These are phyloP conservation scores for Acer saccharum DNA, from an alignment of 345 rosid species.

Conservation along the genomic window DNA sequence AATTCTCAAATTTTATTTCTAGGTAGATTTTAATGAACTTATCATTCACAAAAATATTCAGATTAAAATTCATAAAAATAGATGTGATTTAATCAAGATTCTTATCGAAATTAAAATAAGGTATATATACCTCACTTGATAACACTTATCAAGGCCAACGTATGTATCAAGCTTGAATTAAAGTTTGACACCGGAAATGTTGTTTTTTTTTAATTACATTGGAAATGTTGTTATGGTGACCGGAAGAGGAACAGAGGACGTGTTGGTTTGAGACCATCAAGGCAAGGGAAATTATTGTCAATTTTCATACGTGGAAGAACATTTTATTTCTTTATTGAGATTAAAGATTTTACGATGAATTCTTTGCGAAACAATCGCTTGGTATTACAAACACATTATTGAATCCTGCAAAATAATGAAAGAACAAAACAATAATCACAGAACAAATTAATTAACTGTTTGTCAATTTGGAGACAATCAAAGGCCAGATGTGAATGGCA, in stretches of 20 bases:
- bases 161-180: too few relatives aligned
- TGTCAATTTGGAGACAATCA: constrained; percentile 24
- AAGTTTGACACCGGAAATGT: too few relatives aligned
- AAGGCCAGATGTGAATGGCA: constrained; percentile 67
- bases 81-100: too few relatives aligned
- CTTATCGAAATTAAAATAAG: too few relatives aligned
- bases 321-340: neutral
- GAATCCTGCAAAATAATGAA: neutral
- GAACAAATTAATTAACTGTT: neutral
- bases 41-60: too few relatives aligned
- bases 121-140: too few relatives aligned
- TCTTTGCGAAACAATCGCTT: neutral
- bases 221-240: neutral
- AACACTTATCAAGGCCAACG: too few relatives aligned
- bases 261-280: too few relatives aligned
- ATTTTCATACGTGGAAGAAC: neutral
- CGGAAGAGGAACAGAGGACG: neutral
- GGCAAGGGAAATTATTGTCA: neutral
- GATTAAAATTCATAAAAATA: too few relatives aligned
- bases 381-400: neutral
- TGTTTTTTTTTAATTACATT: too few relatives aligned
- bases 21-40: too few relatives aligned
- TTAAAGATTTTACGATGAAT: neutral
- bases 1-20: too few relatives aligned
- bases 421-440: neutral